A percentile compares a stretch with the other conserved stretches of the same genome.
Evolutionary conservation across 495 filamentous ascomycete species (phyloP).

Genomic region (Penicillium canariense): DNA sequence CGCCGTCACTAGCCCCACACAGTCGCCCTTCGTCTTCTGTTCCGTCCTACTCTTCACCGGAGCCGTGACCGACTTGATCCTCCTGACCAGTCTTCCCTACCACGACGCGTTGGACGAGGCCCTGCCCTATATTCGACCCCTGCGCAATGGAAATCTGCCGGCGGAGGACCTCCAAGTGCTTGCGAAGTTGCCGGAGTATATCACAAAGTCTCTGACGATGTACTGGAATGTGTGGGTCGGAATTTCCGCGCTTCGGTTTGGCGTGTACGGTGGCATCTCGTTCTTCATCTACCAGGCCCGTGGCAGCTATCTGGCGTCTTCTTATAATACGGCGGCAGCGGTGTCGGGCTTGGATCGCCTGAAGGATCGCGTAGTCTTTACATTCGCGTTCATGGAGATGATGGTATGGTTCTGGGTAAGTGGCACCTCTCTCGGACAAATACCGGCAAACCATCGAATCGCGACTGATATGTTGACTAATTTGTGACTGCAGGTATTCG

Average conservation of each 20-base stretch:
- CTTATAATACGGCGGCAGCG: constrained; percentile 25
- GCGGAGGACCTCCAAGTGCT: constrained; percentile 31
- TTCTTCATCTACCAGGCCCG: constrained; percentile 67
- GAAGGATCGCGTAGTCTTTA: constrained; percentile 78
- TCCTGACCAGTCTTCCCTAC: constrained; percentile 54
- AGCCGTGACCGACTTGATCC: constrained; percentile 70
- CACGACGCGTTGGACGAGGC: constrained; percentile 41
- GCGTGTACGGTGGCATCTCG: constrained; percentile 61
- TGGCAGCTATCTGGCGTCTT: constrained; percentile 35
- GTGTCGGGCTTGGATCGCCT: constrained; percentile 52
- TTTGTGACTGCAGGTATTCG: constrained; percentile 51
- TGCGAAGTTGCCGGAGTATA: constrained; percentile 39
- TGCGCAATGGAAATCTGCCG: constrained; percentile 26
- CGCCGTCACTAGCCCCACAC: constrained; percentile 55
- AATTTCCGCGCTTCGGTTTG: constrained; percentile 65
- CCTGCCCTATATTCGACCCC: constrained; percentile 27
- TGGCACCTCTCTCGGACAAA: not conserved
- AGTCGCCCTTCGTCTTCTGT: constrained; percentile 67
- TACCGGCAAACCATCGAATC: too few species aligned
- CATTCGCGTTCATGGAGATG: constrained; percentile 81
- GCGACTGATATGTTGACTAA: constrained; percentile 6
- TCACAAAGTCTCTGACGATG: constrained; percentile 28
- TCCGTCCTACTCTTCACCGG: constrained; percentile 63
- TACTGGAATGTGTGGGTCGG: constrained; percentile 76
- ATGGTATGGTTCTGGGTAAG: constrained; percentile 82